Base-by-base conservation (phyloP, 2,329 filamentous ascomycete genomes). In the Stemphylium vesicarium region DNA sequence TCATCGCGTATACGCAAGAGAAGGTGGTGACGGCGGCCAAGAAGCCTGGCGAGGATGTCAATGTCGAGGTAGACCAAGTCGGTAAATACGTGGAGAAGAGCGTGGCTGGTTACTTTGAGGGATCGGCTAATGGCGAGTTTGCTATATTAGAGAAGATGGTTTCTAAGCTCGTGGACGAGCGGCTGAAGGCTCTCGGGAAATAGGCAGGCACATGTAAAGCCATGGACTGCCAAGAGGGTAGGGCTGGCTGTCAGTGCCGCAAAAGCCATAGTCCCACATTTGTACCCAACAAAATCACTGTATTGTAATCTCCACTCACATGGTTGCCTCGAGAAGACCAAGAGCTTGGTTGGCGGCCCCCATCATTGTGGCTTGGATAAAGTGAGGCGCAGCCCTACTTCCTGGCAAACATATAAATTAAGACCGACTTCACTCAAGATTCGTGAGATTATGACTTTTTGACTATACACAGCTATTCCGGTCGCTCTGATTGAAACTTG, bases 1-100 rank as follows among this genome's bases (percentile, higher is more conserved):
- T 99, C 58, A 97, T 99, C 75, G 85, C 90, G 8, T 99, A 99
- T 77, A 97, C 95, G 10, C 95, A 98, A 80, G 91, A 94, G 77
- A 90, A 90, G 76, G 88, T 99, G 13, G 89, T 96, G 13, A 87
- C 92, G 60, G 91, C 90, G 2, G 81, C 80, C 47, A 97, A 97
- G 84, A 81, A 84, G 76, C 78, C 84, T 26, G 92, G 93, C 2
- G 91, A 96, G 5, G 84, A 87, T 44, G 91, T 96, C 57, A 97
- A 97, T 71, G 85, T 97, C 32, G 93, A 97, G 81, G 94, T 96
- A 49, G 93, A 97, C 73, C 91, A 96, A 80, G 85, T 89, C 5
- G 87, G 87, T 46, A 94, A 94, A 79, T 93, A 93, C 69, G 90
- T 91, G 2, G 90, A 93, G 80, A 97, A 97, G 85, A 94, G 90